Percentiles rank a stretch among this genome's conserved stretches.
Conservation (phyloP, 2,329 filamentous ascomycete species). For the Exophiala phaeomuriformis region DNA sequence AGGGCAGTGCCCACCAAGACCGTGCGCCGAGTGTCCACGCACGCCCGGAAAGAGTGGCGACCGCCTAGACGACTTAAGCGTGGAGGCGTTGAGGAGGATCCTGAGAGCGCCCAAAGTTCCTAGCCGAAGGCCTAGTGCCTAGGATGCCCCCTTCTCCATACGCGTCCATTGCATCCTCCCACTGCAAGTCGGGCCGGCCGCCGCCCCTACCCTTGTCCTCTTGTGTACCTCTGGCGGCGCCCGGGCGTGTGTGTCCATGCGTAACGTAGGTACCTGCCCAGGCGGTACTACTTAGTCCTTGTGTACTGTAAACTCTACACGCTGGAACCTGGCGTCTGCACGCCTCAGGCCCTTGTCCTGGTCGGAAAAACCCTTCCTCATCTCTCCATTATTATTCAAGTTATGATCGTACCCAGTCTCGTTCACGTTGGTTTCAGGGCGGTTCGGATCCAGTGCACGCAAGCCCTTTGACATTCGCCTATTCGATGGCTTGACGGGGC, state of each 20-base stretch:
- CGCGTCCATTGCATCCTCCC: neutral
- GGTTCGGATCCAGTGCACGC: neutral
- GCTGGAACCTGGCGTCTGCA: neutral
- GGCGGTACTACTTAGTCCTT: neutral
- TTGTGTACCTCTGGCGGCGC: neutral
- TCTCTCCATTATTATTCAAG: neutral
- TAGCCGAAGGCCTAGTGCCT: neutral
- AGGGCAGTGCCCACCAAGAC: neutral
- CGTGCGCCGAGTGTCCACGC: neutral
- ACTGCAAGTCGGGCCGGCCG: neutral
- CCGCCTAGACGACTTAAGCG: neutral
- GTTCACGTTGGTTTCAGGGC: neutral
- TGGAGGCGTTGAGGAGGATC: neutral
- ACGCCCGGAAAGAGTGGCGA: conserved; percentile 1
- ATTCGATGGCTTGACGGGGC: neutral
- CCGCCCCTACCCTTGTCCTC: neutral
- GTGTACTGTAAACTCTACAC: neutral
- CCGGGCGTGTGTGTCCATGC: neutral
- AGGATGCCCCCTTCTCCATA: neutral
- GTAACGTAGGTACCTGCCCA: neutral
- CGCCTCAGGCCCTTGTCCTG: neutral
- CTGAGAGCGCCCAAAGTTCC: neutral
- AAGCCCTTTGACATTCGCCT: neutral
- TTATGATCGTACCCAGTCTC: too few species aligned
- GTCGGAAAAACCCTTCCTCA: neutral